phyloP scores from a whole-genome alignment of 148 eudicot genomes.

The Vaccinium macrocarpon region DNA sequence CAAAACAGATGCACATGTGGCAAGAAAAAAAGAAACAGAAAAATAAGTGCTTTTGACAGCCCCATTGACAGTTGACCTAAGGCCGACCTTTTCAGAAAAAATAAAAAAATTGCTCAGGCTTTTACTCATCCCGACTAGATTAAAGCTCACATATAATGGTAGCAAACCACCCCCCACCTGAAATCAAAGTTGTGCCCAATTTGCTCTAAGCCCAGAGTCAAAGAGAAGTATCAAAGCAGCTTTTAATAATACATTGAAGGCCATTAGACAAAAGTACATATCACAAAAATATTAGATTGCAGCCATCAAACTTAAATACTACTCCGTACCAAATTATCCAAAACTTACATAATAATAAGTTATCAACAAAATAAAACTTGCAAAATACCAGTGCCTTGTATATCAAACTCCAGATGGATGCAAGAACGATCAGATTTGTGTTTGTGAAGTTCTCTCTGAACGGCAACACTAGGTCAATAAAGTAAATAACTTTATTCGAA shows the following conservation, averaged over 20 bases:
- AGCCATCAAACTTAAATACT: conserved; percentile 38
- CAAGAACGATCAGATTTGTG: conserved; percentile 89
- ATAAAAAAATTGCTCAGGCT: neutral
- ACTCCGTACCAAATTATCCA: conserved; percentile 24
- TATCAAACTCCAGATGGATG: conserved; percentile 84
- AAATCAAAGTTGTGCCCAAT: neutral
- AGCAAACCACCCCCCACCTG: neutral
- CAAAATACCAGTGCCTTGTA: conserved; percentile 53
- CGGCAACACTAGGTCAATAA: conserved; percentile 51
- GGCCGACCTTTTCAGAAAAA: neutral
- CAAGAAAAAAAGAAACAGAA: neutral
- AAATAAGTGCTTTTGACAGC: neutral
- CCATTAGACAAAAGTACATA: neutral
- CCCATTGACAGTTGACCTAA: neutral
- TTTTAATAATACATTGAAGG: neutral
- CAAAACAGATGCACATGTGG: neutral
- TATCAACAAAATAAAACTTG: neutral
- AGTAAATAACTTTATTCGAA: neutral
- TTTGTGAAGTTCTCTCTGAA: conserved; percentile 75
- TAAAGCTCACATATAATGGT: neutral
- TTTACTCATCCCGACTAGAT: neutral
- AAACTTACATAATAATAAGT: conserved; percentile 24
- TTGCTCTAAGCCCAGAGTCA: neutral
- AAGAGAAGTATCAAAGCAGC: neutral
- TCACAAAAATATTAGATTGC: neutral